Evolutionary conservation across 148 eudicot genomes (phyloP).

Genomic region (Vaccinium macrocarpon): DNA sequence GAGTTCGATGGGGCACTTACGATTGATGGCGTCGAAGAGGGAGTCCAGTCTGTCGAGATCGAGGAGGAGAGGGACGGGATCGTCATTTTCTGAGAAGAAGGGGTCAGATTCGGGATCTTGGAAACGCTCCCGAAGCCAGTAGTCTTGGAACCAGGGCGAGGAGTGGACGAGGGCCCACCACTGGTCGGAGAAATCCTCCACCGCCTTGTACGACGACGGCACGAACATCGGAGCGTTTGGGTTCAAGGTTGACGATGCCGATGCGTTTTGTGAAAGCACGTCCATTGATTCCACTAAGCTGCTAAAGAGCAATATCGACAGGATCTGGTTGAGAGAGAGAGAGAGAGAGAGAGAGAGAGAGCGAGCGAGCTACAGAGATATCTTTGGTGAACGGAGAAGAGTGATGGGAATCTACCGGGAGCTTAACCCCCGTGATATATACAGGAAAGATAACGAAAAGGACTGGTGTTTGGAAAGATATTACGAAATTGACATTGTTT

Average conservation of each 20-base stretch:
- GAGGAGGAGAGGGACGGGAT: constrained; percentile 24
- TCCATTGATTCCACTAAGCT: constrained; percentile 28
- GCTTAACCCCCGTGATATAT: not conserved
- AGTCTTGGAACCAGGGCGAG: constrained; percentile 78
- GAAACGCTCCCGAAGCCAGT: constrained; percentile 80
- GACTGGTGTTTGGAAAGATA: not conserved
- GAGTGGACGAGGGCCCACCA: constrained; percentile 87
- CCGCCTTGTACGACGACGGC: constrained; percentile 58
- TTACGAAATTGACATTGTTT: not conserved
- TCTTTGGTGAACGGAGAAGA: not conserved
- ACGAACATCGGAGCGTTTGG: constrained; percentile 85
- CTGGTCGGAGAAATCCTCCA: constrained; percentile 80
- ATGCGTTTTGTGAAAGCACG: constrained; percentile 29
- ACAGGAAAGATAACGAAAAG: not conserved
- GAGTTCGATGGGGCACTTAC: constrained; percentile 19
- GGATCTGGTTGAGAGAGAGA: too few relatives aligned
- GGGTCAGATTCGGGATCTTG: constrained; percentile 38
- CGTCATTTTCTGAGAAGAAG: constrained; percentile 22
- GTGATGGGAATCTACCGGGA: too few relatives aligned
- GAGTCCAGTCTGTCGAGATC: constrained; percentile 39
- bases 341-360: not conserved
- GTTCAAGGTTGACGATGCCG: constrained; percentile 48
- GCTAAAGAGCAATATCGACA: not conserved
- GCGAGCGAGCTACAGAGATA: not conserved
- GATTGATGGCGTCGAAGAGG: constrained; percentile 11